Conservation (phyloP, 2,329 filamentous ascomycete species). For the Cercospora sp. region DNA sequence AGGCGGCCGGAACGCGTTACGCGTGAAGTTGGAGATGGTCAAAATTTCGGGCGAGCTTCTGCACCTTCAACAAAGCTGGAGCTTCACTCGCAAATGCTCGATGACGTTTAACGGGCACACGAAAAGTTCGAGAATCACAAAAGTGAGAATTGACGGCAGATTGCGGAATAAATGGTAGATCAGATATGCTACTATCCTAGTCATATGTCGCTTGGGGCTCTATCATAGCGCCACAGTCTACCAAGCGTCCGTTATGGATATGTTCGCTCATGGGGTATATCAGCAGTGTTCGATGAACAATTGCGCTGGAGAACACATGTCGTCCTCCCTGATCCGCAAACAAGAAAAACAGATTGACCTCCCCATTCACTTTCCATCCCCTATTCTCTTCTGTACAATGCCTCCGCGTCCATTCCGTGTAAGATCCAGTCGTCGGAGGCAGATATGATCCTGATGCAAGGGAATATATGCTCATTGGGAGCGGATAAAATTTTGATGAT, state of each 20-base stretch:
- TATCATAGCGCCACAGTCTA: slow-evolving; percentile 6
- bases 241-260: slow-evolving; percentile 6
- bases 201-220: slow-evolving; percentile 1
- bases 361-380: slow-evolving; percentile 8
- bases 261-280: slow-evolving; percentile 28
- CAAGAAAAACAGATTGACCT: slow-evolving; percentile 20
- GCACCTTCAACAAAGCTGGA: background rate
- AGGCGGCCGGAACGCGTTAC: background rate
- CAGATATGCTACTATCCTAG: slow-evolving; percentile 6
- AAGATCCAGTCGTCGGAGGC: background rate
- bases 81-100: background rate
- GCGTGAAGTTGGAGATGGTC: background rate
- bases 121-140: background rate
- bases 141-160: background rate
- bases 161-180: background rate
- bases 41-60: background rate
- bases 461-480: slow-evolving; percentile 10
- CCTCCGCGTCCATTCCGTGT: background rate
- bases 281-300: slow-evolving; percentile 16
- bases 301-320: slow-evolving; percentile 11
- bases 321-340: background rate
- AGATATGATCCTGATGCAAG: slow-evolving; percentile 8
- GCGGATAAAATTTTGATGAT: slow-evolving; percentile 15
- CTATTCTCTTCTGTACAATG: slow-evolving; percentile 21
- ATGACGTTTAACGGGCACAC: background rate